Evolutionary conservation across 208 protist species (phyloP).

Genomic region (Wallacemonas sp.): DNA sequence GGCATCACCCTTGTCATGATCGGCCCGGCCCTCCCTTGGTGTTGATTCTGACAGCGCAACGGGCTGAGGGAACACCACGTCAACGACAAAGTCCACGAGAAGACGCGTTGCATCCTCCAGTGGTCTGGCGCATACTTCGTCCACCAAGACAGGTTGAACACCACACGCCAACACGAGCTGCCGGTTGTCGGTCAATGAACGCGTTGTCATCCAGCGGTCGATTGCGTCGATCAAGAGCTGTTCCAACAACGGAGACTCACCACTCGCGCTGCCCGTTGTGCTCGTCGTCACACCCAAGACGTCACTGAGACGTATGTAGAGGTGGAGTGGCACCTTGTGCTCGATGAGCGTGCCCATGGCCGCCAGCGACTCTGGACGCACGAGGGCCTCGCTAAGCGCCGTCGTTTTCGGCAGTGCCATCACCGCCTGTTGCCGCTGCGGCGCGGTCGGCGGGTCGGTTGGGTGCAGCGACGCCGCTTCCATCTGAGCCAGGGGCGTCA

Average conservation of each 20-base stretch:
- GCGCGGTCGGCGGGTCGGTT: neutral
- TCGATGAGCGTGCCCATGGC: slow-evolving; percentile 42
- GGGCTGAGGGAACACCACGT: slow-evolving; percentile 75
- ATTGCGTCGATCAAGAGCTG: slow-evolving; percentile 84
- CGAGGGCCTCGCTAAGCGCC: slow-evolving; percentile 26
- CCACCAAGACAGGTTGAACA: slow-evolving; percentile 59
- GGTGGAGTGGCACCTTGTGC: slow-evolving; percentile 44
- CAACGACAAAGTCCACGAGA: slow-evolving; percentile 79
- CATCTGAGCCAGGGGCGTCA: slow-evolving; percentile 6
- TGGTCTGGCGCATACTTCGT: slow-evolving; percentile 24
- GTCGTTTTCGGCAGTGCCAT: slow-evolving; percentile 16
- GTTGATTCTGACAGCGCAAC: neutral
- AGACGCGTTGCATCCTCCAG: slow-evolving; percentile 34
- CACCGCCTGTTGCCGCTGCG: neutral
- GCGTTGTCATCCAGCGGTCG: slow-evolving; percentile 60
- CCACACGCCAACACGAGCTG: slow-evolving; percentile 68
- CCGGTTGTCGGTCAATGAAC: slow-evolving; percentile 36
- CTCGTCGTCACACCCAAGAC: slow-evolving; percentile 37
- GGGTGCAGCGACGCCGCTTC: neutral
- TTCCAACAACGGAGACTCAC: slow-evolving; percentile 40
- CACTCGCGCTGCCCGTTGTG: too few species aligned
- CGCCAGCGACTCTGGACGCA: slow-evolving; percentile 46
- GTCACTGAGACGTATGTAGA: slow-evolving; percentile 41
- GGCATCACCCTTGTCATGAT: slow-evolving; percentile 1
- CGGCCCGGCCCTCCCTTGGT: too few species aligned